These are phyloP conservation scores for Daldinia decipiens DNA, from an alignment of 495 filamentous ascomycete species.

Conservation along the genomic window DNA sequence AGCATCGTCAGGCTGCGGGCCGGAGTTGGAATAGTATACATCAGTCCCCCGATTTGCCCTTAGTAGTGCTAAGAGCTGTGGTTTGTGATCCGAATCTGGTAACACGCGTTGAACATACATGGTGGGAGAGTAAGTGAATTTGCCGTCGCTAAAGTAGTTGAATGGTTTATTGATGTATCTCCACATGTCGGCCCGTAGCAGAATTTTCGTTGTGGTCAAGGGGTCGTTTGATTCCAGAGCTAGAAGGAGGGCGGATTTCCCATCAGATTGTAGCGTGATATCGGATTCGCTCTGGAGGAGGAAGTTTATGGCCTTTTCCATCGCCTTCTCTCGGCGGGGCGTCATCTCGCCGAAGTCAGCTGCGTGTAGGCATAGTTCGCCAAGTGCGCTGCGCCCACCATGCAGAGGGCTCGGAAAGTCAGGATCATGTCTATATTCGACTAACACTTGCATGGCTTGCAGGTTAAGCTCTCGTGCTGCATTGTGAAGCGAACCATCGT, in stretches of 20 bases:
- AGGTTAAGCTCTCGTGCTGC: conserved; percentile 59
- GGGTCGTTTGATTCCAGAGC: conserved; percentile 58
- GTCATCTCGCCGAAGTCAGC: conserved; percentile 52
- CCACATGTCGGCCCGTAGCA: conserved; percentile 60
- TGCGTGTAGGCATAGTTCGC: conserved; percentile 59
- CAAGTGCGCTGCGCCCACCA: conserved; percentile 59
- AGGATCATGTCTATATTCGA: conserved; percentile 57
- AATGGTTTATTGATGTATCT: conserved; percentile 56
- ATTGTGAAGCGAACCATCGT: conserved; percentile 63
- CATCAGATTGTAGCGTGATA: conserved; percentile 54
- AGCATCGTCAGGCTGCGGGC: conserved; percentile 57
- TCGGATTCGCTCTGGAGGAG: conserved; percentile 55
- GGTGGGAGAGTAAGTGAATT: conserved; percentile 57
- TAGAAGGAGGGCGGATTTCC: conserved; percentile 58
- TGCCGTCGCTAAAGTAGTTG: conserved; percentile 56
- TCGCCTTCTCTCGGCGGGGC: conserved; percentile 52
- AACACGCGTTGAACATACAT: conserved; percentile 56
- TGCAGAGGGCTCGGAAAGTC: conserved; percentile 62
- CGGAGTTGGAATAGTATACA: conserved; percentile 59
- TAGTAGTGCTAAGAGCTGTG: conserved; percentile 55
- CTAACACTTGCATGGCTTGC: conserved; percentile 53
- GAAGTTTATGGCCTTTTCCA: conserved; percentile 60
- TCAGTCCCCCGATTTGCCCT: conserved; percentile 55
- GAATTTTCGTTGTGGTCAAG: conserved; percentile 53
- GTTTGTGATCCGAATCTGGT: conserved; percentile 44